These are phyloP conservation scores for Polygonum aviculare DNA, from an alignment of 148 eudicot genomes.

Conservation along the genomic window DNA sequence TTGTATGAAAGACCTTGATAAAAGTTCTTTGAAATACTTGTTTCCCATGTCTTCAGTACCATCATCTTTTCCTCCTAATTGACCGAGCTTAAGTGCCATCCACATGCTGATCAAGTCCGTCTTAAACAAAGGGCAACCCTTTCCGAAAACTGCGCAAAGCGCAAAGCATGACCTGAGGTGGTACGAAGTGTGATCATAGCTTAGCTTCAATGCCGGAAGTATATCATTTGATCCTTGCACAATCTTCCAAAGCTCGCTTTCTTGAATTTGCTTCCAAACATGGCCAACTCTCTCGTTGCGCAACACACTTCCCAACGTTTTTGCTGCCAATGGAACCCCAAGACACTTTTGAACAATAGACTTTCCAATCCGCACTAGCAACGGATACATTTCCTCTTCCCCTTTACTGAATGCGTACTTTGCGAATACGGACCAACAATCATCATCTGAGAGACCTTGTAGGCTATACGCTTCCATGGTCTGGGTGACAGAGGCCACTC, in stretches of 20 bases:
- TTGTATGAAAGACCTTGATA: slow-evolving; percentile 21
- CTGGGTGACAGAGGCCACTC: slow-evolving; percentile 7
- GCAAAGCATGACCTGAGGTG: slow-evolving; percentile 17
- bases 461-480: neutral
- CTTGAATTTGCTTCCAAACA: slow-evolving; percentile 11
- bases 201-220: slow-evolving; percentile 17
- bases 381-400: neutral
- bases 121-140: neutral
- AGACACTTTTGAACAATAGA: slow-evolving; percentile 16
- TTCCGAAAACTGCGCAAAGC: slow-evolving; percentile 14
- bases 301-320: slow-evolving; percentile 19
- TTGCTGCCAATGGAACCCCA: slow-evolving; percentile 23
- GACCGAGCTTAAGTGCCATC: slow-evolving; percentile 18
- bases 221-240: neutral
- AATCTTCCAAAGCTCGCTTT: neutral
- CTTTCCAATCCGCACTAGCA: slow-evolving; percentile 14
- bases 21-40: slow-evolving; percentile 11
- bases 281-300: neutral
- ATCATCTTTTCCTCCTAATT: neutral
- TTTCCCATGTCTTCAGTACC: slow-evolving; percentile 15
- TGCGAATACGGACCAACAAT: slow-evolving; percentile 17
- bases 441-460: slow-evolving; percentile 7
- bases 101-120: slow-evolving; percentile 9
- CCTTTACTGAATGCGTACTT: slow-evolving; percentile 8
- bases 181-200: slow-evolving; percentile 13